These are phyloP conservation scores for Polyporus tsugae DNA, from an alignment of 1,284 basidiomycete species.

Conservation along the genomic window DNA sequence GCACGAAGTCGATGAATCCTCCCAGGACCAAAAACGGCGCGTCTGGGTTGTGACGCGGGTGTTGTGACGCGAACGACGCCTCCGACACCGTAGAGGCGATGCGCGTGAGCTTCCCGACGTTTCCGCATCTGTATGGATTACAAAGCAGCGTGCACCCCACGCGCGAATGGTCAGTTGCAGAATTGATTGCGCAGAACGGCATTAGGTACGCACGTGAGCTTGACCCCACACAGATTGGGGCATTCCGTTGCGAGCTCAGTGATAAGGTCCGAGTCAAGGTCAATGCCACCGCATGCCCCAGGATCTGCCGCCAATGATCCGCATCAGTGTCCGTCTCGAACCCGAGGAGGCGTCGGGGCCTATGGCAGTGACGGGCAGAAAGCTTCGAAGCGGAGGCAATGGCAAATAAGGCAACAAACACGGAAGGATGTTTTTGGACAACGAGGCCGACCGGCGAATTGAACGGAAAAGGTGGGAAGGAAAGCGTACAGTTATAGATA, in stretches of 20 bases:
- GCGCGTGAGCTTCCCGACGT: constrained; percentile 89
- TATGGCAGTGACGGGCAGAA: not conserved
- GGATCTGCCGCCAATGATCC: constrained; percentile 60
- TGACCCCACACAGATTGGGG: constrained; percentile 83
- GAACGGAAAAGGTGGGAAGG: not conserved
- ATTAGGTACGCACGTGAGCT: constrained; percentile 74
- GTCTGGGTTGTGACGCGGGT: constrained; percentile 71
- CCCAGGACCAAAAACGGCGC: constrained; percentile 72
- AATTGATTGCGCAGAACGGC: not conserved
- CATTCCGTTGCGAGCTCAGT: constrained; percentile 78
- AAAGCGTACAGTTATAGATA: constrained; percentile 39
- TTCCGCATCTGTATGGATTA: constrained; percentile 70
- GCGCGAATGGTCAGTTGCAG: not conserved
- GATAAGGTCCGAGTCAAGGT: constrained; percentile 88
- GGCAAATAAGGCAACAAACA: not conserved
- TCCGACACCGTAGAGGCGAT: constrained; percentile 75
- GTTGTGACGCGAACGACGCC: constrained; percentile 59
- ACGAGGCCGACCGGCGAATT: not conserved
- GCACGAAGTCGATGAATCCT: constrained; percentile 64
- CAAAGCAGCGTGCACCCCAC: not conserved
- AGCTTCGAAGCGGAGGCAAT: not conserved
- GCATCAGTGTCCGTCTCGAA: constrained; percentile 6
- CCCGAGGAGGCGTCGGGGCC: not conserved
- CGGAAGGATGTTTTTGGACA: not conserved
- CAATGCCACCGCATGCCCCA: constrained; percentile 84